These are phyloP conservation scores for Arxiozyma slooffiae DNA, from an alignment of 1,139 yeast genomes.

Conservation along the genomic window DNA sequence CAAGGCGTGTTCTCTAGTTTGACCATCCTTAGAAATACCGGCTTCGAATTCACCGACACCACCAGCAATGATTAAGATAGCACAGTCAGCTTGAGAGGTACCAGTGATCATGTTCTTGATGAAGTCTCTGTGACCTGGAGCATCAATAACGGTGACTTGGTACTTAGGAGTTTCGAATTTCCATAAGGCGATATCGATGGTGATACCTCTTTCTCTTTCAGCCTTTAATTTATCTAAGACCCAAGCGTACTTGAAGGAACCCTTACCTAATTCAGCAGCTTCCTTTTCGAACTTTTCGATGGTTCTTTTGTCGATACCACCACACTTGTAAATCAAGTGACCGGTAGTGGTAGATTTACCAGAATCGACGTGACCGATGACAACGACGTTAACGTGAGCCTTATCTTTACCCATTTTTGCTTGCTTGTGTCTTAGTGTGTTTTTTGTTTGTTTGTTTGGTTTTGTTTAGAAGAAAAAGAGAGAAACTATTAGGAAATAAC, in stretches of 20 bases:
- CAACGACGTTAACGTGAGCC: constrained; percentile 95
- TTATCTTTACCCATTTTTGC: constrained; percentile 67
- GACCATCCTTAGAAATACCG: constrained; percentile 98
- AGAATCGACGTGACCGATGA: constrained; percentile 99
- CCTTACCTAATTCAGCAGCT: constrained; percentile 97
- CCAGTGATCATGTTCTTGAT: constrained; percentile 92
- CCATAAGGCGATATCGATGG: constrained; percentile 59
- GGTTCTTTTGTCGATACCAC: constrained; percentile 94
- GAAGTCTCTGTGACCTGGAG: constrained; percentile 97
- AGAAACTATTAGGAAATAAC: too few relatives aligned
- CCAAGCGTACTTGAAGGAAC: constrained; percentile 41
- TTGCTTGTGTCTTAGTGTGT: not conserved
- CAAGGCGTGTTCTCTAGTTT: constrained; percentile 33
- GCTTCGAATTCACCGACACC: constrained; percentile 99
- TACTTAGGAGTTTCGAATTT: constrained; percentile 92
- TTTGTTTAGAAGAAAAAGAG: not conserved
- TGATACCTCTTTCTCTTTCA: constrained; percentile 61
- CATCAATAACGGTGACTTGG: constrained; percentile 87
- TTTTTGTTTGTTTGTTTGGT: not conserved
- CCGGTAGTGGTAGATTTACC: constrained; percentile 88
- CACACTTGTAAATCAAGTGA: constrained; percentile 94
- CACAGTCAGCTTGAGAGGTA: constrained; percentile 95
- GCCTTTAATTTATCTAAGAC: constrained; percentile 74
- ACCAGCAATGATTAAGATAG: constrained; percentile 91
- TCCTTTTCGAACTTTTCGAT: constrained; percentile 98